These are phyloP conservation scores for Fagopyrum tataricum DNA, from an alignment of 148 eudicot species.

Conservation along the genomic window DNA sequence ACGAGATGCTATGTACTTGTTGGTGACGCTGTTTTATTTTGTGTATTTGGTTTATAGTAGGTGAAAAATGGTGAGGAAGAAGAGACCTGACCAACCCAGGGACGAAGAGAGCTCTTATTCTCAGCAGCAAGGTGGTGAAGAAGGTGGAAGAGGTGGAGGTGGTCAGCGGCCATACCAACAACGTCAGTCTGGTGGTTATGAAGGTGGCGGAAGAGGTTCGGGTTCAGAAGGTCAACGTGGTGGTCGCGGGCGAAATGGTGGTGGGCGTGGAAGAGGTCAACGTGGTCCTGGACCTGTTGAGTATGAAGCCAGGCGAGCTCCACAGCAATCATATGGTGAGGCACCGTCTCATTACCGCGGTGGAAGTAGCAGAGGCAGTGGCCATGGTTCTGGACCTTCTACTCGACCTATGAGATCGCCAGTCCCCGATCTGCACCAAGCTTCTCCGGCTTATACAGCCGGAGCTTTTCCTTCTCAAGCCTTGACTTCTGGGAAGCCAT, in stretches of 20 bases:
- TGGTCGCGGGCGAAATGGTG: slow-evolving; percentile 27
- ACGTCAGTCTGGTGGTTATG: slow-evolving; percentile 37
- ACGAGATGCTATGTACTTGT: neutral
- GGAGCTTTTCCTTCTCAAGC: slow-evolving; percentile 46
- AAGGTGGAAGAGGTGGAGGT: slow-evolving; percentile 20
- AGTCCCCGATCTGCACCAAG: slow-evolving; percentile 99
- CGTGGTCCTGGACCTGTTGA: slow-evolving; percentile 49
- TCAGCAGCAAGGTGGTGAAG: slow-evolving; percentile 29
- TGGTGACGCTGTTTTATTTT: neutral
- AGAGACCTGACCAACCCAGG: slow-evolving; percentile 46
- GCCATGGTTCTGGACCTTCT: slow-evolving; percentile 36
- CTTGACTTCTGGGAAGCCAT: slow-evolving; percentile 31
- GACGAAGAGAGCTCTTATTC: slow-evolving; percentile 57
- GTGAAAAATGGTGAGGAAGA: slow-evolving; percentile 68
- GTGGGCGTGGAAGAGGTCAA: slow-evolving; percentile 39
- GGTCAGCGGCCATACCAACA: slow-evolving; percentile 31
- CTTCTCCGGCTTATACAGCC: slow-evolving; percentile 62
- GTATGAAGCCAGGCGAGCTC: slow-evolving; percentile 51
- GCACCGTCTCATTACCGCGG: slow-evolving; percentile 54
- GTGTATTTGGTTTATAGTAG: neutral
- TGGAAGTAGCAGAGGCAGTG: slow-evolving; percentile 21
- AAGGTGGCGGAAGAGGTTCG: slow-evolving; percentile 32
- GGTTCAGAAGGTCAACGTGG: slow-evolving; percentile 28
- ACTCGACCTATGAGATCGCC: slow-evolving; percentile 48
- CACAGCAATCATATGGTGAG: slow-evolving; percentile 51